A percentile compares a stretch with the other conserved stretches of the same genome.
phyloP scores from a whole-genome alignment of 106 monocot species.

The Apostasia ramifera region DNA sequence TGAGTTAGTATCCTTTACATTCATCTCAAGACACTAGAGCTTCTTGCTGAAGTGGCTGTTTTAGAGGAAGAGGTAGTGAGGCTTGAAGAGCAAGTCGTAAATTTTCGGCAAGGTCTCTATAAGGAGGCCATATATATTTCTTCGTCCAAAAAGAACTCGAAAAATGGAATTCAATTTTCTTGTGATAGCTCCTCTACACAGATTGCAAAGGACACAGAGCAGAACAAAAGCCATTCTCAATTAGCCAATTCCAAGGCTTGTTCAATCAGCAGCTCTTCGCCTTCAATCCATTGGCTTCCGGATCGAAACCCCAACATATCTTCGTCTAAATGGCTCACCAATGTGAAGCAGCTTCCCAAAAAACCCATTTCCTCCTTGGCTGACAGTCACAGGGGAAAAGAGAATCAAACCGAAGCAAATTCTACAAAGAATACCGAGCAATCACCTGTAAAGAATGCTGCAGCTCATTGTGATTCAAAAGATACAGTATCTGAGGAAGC shows the following conservation, averaged over 20 bases:
- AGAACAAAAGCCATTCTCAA: neutral
- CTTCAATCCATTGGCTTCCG: neutral
- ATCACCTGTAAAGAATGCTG: neutral
- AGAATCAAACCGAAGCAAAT: neutral
- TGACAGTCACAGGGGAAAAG: neutral
- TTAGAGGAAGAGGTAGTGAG: slow-evolving; percentile 90
- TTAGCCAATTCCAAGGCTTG: neutral
- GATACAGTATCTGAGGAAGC: neutral
- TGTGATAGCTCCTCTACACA: neutral
- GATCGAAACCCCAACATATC: neutral
- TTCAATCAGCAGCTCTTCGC: neutral
- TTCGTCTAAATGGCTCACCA: neutral
- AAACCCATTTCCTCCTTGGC: neutral
- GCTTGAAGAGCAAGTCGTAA: slow-evolving; percentile 92
- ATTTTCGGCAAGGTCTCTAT: slow-evolving; percentile 73
- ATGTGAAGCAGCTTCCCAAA: neutral
- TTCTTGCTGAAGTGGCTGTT: slow-evolving; percentile 91
- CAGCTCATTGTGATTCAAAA: neutral
- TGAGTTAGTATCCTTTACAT: slow-evolving; percentile 6
- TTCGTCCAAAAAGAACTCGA: slow-evolving; percentile 40
- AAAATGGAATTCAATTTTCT: slow-evolving; percentile 13
- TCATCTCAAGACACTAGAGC: slow-evolving; percentile 62
- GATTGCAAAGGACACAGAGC: too few relatives aligned
- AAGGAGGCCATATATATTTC: slow-evolving; percentile 72
- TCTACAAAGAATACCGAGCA: neutral